phyloP scores from a whole-genome alignment of 2,329 filamentous ascomycete genomes.

The Aspergillus pseudonomiae region DNA sequence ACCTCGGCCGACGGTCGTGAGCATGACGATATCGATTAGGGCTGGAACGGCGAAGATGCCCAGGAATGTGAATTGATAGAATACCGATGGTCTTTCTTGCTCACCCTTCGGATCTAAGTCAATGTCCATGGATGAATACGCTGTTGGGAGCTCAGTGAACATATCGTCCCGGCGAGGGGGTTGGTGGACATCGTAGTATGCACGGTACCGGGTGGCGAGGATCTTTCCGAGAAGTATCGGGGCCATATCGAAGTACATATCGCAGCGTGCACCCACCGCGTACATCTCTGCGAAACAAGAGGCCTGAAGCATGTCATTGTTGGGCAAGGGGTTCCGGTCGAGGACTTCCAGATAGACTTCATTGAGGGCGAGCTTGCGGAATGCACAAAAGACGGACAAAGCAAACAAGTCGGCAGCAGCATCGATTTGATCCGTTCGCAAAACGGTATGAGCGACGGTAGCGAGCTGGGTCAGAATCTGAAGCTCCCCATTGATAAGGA shows the following conservation, averaged over 20 bases:
- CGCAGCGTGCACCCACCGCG: slow-evolving; percentile 65
- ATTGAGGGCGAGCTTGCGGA: slow-evolving; percentile 60
- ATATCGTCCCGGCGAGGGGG: slow-evolving; percentile 56
- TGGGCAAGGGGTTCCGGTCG: slow-evolving; percentile 64
- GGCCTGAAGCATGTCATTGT: slow-evolving; percentile 64
- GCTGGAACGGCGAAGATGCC: slow-evolving; percentile 66
- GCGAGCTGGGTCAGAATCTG: slow-evolving; percentile 37
- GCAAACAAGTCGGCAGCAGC: slow-evolving; percentile 59
- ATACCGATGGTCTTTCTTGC: slow-evolving; percentile 49
- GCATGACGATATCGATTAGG: slow-evolving; percentile 61
- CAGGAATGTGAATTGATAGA: slow-evolving; percentile 59
- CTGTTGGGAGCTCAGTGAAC: slow-evolving; percentile 52
- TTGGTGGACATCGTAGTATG: slow-evolving; percentile 48
- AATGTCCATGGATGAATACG: slow-evolving; percentile 57
- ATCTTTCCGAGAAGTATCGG: slow-evolving; percentile 53
- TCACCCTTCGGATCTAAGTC: slow-evolving; percentile 54
- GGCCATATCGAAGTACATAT: slow-evolving; percentile 62
- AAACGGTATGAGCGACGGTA: slow-evolving; percentile 14
- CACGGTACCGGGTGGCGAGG: slow-evolving; percentile 45
- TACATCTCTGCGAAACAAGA: slow-evolving; percentile 67
- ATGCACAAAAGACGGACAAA: slow-evolving; percentile 60
- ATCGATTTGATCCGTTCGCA: slow-evolving; percentile 41
- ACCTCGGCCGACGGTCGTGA: slow-evolving; percentile 62
- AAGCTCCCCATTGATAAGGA: slow-evolving; percentile 6
- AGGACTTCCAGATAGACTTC: slow-evolving; percentile 66